Evolutionary conservation across 495 filamentous ascomycete species (phyloP), one percentile per base, ranked within the genome.

Genomic region (Neurospora sp.): DNA sequence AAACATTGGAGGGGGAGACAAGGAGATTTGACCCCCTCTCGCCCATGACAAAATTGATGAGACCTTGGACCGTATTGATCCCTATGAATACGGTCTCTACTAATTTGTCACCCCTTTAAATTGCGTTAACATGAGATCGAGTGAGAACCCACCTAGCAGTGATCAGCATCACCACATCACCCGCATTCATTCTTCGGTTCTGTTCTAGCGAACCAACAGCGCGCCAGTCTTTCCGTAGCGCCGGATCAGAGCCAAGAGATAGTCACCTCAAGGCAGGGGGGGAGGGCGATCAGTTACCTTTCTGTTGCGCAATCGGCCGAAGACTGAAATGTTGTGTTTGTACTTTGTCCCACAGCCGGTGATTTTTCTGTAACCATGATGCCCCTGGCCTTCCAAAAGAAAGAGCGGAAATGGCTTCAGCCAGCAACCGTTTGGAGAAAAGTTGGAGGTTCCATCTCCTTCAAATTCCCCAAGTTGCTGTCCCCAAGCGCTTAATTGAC

Each of bases 91-190:
- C 27, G 27, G 27, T 35, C 35, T 37, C 35, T 37, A 37, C 35
- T 37, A 37, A 37, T 37, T 37, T 37, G 35, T 37, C 35, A 35
- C 6, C 35, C 42, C 20, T 20, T 71, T 71, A 38, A n/a, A 44
- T 44, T 46, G 71, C 48, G 14, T 73, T 38, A 39, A 71, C 71
- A 70, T 70, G 73, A 74, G 75, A 71, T 73, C 75, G 71, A 70
- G 27, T 31, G 0, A 31, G 27, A 31, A 31, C 27, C 27, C 27
- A 31, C 27, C 27, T 79, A 73, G 77, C 73, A 75, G 69, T 68
- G 5, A 59, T 14, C 48, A 65, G 7, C 65, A 18, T 69, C 61
- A 39, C 70, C 38, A 37, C 70, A 68, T 53, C 70, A 37, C 53
- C 53, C 53, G 14, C 53, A 65, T 35, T 35, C 53, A 65, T 16